Evolutionary conservation across 23 red algal species (phyloP).

Genomic region (Chondrus crispus): DNA sequence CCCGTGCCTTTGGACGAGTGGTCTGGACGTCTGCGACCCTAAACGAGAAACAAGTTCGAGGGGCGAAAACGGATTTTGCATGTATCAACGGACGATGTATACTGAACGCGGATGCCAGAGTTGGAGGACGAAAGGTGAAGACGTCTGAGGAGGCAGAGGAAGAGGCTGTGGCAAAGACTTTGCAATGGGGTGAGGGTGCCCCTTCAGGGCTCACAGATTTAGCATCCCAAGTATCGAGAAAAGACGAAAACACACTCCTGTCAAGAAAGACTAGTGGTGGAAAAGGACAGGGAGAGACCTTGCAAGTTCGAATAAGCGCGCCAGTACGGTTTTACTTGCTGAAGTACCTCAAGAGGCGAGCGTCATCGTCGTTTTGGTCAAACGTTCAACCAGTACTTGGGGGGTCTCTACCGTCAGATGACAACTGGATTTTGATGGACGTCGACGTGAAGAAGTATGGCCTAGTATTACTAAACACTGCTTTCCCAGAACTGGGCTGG

Average conservation of each 20-base stretch:
- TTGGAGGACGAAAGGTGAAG: neutral
- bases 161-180: neutral
- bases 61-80: constrained; percentile 32
- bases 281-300: neutral
- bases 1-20: constrained; percentile 27
- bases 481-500: constrained; percentile 51
- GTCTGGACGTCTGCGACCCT: constrained; percentile 48
- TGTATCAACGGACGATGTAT: constrained; percentile 51
- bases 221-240: neutral
- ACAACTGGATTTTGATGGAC: constrained; percentile 53
- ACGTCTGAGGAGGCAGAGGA: neutral
- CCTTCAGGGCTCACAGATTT: constrained; percentile 9
- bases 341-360: neutral
- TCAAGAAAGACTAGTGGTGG: neutral
- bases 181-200: neutral
- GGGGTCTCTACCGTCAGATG: constrained; percentile 12
- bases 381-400: constrained; percentile 16
- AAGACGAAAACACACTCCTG: neutral
- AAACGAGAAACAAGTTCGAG: constrained; percentile 38
- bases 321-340: constrained; percentile 43
- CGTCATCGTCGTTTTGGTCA: constrained; percentile 10
- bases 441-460: constrained; percentile 60
- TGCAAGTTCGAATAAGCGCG: constrained; percentile 26
- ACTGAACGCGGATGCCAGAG: constrained; percentile 35
- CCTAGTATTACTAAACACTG: constrained; percentile 49